Conservation (phyloP, 352 stramenopile genomes). For the Saprolegnia diclina region DNA sequence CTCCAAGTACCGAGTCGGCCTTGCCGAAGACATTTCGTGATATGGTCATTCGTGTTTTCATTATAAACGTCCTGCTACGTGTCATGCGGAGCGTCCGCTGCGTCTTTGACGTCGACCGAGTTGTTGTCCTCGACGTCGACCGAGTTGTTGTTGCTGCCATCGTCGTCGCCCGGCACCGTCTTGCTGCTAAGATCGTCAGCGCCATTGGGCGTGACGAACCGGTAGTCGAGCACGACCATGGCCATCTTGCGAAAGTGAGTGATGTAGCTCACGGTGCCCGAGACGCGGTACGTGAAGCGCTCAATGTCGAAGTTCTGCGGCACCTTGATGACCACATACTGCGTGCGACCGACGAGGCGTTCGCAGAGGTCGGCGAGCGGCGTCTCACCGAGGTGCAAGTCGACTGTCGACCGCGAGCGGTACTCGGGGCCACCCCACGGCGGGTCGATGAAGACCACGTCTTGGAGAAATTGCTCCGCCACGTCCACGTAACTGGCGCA, state of each 20-base stretch:
- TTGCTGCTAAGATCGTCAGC: neutral
- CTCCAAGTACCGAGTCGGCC: no score
- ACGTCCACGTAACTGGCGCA: slow-evolving; percentile 30
- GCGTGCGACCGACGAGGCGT: slow-evolving; percentile 37
- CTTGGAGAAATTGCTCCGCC: slow-evolving; percentile 13
- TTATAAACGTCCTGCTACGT: no score
- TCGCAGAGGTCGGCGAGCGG: slow-evolving; percentile 63
- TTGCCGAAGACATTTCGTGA: no score
- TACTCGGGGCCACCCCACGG: slow-evolving; percentile 80
- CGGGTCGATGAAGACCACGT: slow-evolving; percentile 79
- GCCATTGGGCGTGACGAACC: neutral
- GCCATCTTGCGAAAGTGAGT: slow-evolving; percentile 79
- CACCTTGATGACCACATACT: slow-evolving; percentile 73
- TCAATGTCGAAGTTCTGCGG: slow-evolving; percentile 76
- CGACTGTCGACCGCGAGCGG: slow-evolving; percentile 60
- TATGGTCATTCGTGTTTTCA: no score
- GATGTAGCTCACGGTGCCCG: slow-evolving; percentile 47
- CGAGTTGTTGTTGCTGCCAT: no score
- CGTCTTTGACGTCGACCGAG: no score
- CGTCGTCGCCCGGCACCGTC: no score
- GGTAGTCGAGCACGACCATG: slow-evolving; percentile 56
- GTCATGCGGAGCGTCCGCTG: no score
- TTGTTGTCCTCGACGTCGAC: no score
- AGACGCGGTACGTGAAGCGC: slow-evolving; percentile 57
- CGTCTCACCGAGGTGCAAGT: slow-evolving; percentile 57